Conservation (phyloP, 208 protist genomes). For the Endotrypanum monterogeii region DNA sequence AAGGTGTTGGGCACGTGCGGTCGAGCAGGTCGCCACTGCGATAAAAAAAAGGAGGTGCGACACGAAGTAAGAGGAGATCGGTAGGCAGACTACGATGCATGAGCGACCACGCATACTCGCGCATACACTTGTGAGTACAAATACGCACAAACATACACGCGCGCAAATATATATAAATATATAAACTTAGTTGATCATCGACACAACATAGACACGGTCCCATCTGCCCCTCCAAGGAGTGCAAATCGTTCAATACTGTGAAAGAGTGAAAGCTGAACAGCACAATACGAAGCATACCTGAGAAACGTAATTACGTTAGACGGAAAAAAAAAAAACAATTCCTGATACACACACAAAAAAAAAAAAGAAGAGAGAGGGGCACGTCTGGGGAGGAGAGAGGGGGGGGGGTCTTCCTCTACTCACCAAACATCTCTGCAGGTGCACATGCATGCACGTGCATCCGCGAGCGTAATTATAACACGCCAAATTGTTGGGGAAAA, state of each 20-base stretch:
- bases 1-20: too few species aligned
- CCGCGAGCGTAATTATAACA: neutral
- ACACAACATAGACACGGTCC: neutral
- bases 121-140: neutral
- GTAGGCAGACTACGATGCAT: too few species aligned
- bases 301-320: neutral
- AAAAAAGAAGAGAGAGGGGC: neutral
- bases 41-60: neutral
- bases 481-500: slow-evolving; percentile 14
- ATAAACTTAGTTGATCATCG: too few species aligned
- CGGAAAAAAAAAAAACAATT: neutral
- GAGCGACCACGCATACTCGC: too few species aligned
- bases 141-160: neutral
- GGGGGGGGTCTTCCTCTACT: neutral
- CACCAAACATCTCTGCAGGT: neutral
- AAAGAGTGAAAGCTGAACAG: too few species aligned
- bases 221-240: too few species aligned
- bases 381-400: neutral
- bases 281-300: neutral
- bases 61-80: too few species aligned
- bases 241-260: too few species aligned
- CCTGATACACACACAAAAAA: neutral
- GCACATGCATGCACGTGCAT: neutral
- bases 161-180: too few species aligned
- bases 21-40: neutral